These are phyloP conservation scores for Fusarium guadeloupense DNA, from an alignment of 2,329 filamentous ascomycete species.

Conservation along the genomic window DNA sequence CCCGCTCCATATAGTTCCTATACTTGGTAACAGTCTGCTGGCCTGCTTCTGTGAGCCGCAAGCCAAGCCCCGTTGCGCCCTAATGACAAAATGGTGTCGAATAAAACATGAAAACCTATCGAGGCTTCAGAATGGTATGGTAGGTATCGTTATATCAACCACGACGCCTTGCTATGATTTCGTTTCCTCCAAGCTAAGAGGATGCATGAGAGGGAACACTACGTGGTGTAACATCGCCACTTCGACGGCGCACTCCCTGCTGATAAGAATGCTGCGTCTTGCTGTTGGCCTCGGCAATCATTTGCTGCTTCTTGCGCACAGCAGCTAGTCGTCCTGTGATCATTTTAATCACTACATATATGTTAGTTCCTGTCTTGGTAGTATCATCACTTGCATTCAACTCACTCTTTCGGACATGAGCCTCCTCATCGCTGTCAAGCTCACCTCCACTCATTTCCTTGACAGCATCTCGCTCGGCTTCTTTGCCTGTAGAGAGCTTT, in stretches of 20 bases:
- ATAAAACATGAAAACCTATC: slow-evolving; percentile 36
- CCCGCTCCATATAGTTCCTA: slow-evolving; percentile 40
- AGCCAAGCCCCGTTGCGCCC: slow-evolving; percentile 35
- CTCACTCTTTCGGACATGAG: slow-evolving; percentile 78
- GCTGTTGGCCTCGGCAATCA: slow-evolving; percentile 66
- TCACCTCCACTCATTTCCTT: slow-evolving; percentile 54
- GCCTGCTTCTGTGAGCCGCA: slow-evolving; percentile 41
- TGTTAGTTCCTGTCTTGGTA: slow-evolving; percentile 35
- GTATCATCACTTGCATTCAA: slow-evolving; percentile 2
- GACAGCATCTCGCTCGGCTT: slow-evolving; percentile 52
- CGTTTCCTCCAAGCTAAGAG: slow-evolving; percentile 33
- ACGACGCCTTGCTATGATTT: slow-evolving; percentile 13
- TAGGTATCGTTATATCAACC: slow-evolving; percentile 31
- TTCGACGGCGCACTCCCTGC: slow-evolving; percentile 57
- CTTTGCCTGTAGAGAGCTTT: slow-evolving; percentile 51
- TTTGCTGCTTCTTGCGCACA: slow-evolving; percentile 68
- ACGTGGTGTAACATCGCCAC: slow-evolving; percentile 65
- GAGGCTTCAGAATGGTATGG: slow-evolving; percentile 36
- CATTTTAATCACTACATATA: slow-evolving; percentile 67
- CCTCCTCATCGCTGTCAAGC: slow-evolving; percentile 74
- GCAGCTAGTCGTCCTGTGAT: slow-evolving; percentile 64
- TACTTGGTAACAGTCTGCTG: slow-evolving; percentile 38
- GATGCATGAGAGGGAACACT: slow-evolving; percentile 62
- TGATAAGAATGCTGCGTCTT: slow-evolving; percentile 58
- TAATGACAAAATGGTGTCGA: slow-evolving; percentile 31